These are phyloP conservation scores for Salvia hispanica DNA, from an alignment of 257 asterid genomes.

Conservation along the genomic window DNA sequence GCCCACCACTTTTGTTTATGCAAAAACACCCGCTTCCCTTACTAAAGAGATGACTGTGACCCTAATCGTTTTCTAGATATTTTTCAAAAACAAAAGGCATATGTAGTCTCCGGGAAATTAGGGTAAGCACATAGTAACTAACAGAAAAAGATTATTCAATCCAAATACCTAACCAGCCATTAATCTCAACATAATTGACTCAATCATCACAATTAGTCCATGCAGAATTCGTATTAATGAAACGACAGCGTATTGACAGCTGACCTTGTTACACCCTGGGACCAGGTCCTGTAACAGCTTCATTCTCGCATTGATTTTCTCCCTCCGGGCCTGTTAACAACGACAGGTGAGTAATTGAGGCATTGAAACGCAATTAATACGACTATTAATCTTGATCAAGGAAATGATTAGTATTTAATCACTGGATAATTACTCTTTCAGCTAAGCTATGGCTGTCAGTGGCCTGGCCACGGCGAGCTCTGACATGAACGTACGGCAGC, in stretches of 20 bases:
- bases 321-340: constrained; percentile 87
- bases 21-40: too few species aligned
- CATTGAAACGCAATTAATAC: too few species aligned
- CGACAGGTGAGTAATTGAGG: too few species aligned
- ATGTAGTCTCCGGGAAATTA: background rate
- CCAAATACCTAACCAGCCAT: constrained; percentile 31
- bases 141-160: constrained; percentile 29
- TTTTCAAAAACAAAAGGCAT: constrained; percentile 28
- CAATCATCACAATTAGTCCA: constrained; percentile 30
- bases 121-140: constrained; percentile 24
- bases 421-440: constrained; percentile 65
- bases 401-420: constrained; percentile 28
- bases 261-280: constrained; percentile 98
- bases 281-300: constrained; percentile 96
- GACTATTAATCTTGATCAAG: constrained; percentile 32
- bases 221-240: constrained; percentile 19
- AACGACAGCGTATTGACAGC: constrained; percentile 46
- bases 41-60: constrained; percentile 61
- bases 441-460: constrained; percentile 98
- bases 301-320: constrained; percentile 98
- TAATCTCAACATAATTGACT: too few species aligned
- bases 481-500: constrained; percentile 90
- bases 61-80: constrained; percentile 12
- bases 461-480: constrained; percentile 99
- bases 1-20: too few species aligned